Conservation (phyloP, 495 filamentous ascomycete genomes). For the Penicillium canescens region DNA sequence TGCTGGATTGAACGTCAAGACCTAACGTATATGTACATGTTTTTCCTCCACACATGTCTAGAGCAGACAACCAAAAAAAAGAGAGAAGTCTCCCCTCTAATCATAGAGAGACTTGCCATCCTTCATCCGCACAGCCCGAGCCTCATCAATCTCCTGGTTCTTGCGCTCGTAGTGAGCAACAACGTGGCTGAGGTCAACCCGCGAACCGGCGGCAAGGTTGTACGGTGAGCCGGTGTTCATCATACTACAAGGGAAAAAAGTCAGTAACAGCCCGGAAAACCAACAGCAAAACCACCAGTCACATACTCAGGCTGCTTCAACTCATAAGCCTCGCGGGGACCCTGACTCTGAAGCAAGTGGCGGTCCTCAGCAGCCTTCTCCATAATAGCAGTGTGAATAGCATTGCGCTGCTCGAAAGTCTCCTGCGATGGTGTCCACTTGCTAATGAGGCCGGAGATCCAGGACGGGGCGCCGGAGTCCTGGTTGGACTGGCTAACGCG, state of each 20-base stretch:
- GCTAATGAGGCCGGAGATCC: conserved; percentile 57
- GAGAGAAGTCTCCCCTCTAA: conserved; percentile 25
- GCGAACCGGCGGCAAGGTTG: conserved; percentile 63
- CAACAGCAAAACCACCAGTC: neutral
- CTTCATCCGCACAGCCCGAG: conserved; percentile 43
- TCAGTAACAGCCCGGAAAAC: neutral
- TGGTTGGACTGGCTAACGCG: conserved; percentile 39
- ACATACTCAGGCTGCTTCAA: conserved; percentile 73
- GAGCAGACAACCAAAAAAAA: conserved; percentile 22
- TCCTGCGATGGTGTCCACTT: conserved; percentile 51
- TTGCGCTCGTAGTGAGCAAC: conserved; percentile 63
- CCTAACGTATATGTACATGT: conserved; percentile 45
- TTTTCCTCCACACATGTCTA: conserved; percentile 32
- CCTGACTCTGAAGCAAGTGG: conserved; percentile 62
- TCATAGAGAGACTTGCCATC: conserved; percentile 49
- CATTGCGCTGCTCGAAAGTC: conserved; percentile 59
- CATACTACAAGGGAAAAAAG: conserved; percentile 8
- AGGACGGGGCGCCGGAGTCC: conserved; percentile 51
- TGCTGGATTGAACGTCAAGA: conserved; percentile 27
- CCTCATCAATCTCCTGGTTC: conserved; percentile 54
- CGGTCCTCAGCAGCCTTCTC: conserved; percentile 71
- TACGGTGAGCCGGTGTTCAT: conserved; percentile 61
- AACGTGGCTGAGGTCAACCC: conserved; percentile 59
- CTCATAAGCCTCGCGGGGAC: conserved; percentile 43
- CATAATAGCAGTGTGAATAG: conserved; percentile 60